Evolutionary conservation across 1,284 basidiomycete species (phyloP), one percentile per base, ranked within the genome.

Genomic region (Papiliotrema nemorosa): DNA sequence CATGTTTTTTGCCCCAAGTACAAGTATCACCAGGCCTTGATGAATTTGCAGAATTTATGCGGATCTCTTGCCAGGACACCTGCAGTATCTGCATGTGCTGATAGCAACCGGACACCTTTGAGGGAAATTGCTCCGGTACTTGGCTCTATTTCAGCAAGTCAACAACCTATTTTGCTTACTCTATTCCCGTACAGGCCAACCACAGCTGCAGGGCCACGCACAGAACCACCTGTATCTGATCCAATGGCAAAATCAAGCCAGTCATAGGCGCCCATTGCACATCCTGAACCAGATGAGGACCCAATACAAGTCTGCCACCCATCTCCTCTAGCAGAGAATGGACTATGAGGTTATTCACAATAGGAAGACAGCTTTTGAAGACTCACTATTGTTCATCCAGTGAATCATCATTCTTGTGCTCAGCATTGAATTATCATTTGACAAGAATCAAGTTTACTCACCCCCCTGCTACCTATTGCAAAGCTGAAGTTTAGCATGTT

Each of bases 261-360:
- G 33, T 52, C 57, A 42, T 78, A 77, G 2, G 77, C 70, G 1
- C 67, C 72, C 20, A 74, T 64, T 18, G 71, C 66, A n/a, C 76
- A 66, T 0, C 74, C 77, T 1, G 75, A 69, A 0, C 77, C 77
- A 2, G 73, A 74, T 1, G 76, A 77, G 21, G 74, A 75, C 24
- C 72, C 70, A 39, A 67, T 69, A 22, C 74, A 74, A 39, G 75
- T 72, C 53, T 76, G 75, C 54, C 79, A 77, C 2, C 77, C 78
- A 55, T 82, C 81, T 12, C 77, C 79, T 40, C 80, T 75, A 24
- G 79, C 77, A 50, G 80, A 80, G 72, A 77, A 80, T 1, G 80
- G 78, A 38, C 79, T 78, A 27, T 21, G 27, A n/a, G 24, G 12
- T 4, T 31, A 16, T 18, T 12, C 14, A n/a, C 33, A 14, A 4